phyloP scores from a whole-genome alignment of 1,284 basidiomycete genomes.

The Melampsora americana region DNA sequence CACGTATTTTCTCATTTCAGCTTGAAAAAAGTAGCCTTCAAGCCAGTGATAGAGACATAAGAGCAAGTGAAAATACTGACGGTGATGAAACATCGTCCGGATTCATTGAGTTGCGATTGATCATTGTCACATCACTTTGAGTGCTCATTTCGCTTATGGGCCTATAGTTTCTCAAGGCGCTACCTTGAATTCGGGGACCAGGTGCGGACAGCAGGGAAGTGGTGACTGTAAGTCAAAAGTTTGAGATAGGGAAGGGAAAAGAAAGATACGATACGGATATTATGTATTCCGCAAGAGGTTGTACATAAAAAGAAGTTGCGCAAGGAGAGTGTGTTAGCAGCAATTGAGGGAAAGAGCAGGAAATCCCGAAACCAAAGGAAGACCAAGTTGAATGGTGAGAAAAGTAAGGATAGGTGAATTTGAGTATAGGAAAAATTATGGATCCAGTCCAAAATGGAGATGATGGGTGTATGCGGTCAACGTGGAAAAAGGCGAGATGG shows the following conservation, averaged over 20 bases:
- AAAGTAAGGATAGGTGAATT: too few relatives aligned
- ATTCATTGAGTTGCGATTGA: background rate
- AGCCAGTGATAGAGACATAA: background rate
- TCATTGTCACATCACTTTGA: constrained; percentile 9
- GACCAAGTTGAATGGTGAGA: background rate
- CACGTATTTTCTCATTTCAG: too few relatives aligned
- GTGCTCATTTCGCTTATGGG: constrained; percentile 32
- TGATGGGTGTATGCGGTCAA: background rate
- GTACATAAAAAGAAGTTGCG: background rate
- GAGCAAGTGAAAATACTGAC: background rate
- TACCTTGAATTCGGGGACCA: constrained; percentile 6
- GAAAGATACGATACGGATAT: background rate
- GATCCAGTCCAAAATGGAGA: background rate
- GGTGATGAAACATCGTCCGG: constrained; percentile 6
- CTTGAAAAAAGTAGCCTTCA: too few relatives aligned
- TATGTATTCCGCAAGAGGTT: background rate
- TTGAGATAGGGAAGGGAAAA: background rate
- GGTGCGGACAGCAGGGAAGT: background rate
- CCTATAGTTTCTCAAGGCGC: constrained; percentile 29
- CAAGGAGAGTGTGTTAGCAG: background rate
- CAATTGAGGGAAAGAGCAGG: background rate
- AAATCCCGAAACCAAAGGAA: background rate
- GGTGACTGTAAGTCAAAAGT: background rate
- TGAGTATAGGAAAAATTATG: background rate
- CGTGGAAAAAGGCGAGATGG: background rate